A percentile compares a stretch with the other conserved stretches of the same genome.
These are phyloP conservation scores for Xylaria cubensis DNA, from an alignment of 495 filamentous ascomycete genomes.

Conservation along the genomic window DNA sequence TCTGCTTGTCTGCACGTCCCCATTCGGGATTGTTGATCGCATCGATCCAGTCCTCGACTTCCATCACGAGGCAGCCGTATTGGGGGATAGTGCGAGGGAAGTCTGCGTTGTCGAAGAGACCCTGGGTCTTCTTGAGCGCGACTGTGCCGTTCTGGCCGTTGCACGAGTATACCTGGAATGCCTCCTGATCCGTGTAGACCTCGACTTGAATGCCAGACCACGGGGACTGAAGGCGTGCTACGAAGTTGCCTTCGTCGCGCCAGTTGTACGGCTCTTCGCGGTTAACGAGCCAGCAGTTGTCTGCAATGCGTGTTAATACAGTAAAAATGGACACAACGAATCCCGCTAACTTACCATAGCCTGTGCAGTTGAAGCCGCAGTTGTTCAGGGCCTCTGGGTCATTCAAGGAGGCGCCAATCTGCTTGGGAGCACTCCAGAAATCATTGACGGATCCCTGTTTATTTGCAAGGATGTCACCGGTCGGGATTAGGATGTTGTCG, in stretches of 20 bases:
- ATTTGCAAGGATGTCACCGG: constrained; percentile 72
- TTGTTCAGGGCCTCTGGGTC: constrained; percentile 61
- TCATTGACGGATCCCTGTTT: constrained; percentile 69
- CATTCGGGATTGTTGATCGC: constrained; percentile 82
- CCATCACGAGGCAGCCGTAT: constrained; percentile 76
- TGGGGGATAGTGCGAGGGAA: constrained; percentile 61
- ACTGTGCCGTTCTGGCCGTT: constrained; percentile 72
- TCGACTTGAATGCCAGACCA: constrained; percentile 77
- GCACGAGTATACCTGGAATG: constrained; percentile 80
- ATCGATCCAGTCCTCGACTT: constrained; percentile 78
- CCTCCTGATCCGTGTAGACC: constrained; percentile 75
- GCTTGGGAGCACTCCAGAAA: constrained; percentile 76
- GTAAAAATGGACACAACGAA: background rate
- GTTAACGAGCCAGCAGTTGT: constrained; percentile 60
- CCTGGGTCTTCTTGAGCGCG: constrained; percentile 69
- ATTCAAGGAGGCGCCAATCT: constrained; percentile 71
- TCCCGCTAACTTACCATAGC: constrained; percentile 64
- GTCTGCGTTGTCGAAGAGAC: constrained; percentile 46
- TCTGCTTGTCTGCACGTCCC: constrained; percentile 66
- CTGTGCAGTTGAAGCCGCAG: constrained; percentile 76
- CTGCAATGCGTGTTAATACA: constrained; percentile 33
- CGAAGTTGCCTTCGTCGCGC: constrained; percentile 56
- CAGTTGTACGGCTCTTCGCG: constrained; percentile 61
- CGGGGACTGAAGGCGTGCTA: constrained; percentile 67
- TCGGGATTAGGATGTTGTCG: constrained; percentile 80